Base-by-base conservation (phyloP, 495 filamentous ascomycete genomes). In the Immersiella caudata region DNA sequence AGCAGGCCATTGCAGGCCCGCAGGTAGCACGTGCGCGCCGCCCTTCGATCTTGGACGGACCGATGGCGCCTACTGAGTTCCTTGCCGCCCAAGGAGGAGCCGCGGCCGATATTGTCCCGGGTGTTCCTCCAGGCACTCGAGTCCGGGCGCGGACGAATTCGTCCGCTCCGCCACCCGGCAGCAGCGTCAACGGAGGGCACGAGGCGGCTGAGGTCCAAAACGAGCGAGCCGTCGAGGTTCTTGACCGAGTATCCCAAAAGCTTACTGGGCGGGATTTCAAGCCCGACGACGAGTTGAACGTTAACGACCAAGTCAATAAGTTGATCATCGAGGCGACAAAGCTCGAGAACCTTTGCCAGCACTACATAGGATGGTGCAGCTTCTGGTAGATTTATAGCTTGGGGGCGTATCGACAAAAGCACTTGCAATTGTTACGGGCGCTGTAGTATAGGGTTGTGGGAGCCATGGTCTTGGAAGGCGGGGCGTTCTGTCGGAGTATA, bases 311-410 rank as follows among this genome's bases (percentile, higher is more conserved):
- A 77, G 96, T 99, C 2, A 93, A 97, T 75, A 94, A 94, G 78
- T 79, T 98, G 72, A 90, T 98, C 67, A 89, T 89, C 36, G 94
- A 99, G 79, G 96, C 96, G 21, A 98, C 95, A 6, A 97, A 92
- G 71, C 83, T 97, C 55, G 96, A 98, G 83, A 98, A 98, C 79
- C 84, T 99, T 65, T 98, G 96, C 75, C 95, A 97, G 81, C 95
- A 98, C 81, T 99, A 97, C 78, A 97, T 98, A 67, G 95, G 94
- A 62, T 96, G 93, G 93, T 96, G 93, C 78, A 93, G 91, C 79
- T 96, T 94, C 84, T 94, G 92, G 91, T 96, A 65, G 70, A 20
- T 36, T 25, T 20, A 8, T 3, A 6, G 26, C 26, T 14, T 6
- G 29, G 40, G 14, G 22, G 35, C 21, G 29, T 33, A 33, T 33